phyloP scores from a whole-genome alignment of 352 stramenopile species.

The Phytopythium delawarense region DNA sequence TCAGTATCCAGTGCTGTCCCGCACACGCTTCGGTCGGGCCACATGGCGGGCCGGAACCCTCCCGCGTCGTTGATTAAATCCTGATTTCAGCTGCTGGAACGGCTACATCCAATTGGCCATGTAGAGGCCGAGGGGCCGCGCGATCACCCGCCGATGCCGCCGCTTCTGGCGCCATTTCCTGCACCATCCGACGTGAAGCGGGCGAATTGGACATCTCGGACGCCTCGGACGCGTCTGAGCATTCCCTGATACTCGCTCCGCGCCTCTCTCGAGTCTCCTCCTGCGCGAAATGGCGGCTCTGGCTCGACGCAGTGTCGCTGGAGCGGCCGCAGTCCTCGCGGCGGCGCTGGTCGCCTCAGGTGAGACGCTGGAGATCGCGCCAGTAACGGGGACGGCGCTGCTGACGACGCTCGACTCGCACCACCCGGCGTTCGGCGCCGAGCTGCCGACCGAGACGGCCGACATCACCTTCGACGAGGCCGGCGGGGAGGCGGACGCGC shows the following conservation, averaged over 20 bases:
- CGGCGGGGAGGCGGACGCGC: constrained; percentile 7
- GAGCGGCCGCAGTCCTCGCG: background rate
- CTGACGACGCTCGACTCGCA: constrained; percentile 26
- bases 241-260: background rate
- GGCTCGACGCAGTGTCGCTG: background rate
- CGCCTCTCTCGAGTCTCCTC: no score
- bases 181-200: background rate
- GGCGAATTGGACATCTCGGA: background rate
- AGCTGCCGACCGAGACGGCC: constrained; percentile 22
- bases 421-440: constrained; percentile 26
- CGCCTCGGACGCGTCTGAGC: background rate
- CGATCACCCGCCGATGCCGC: background rate
- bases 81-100: background rate
- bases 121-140: constrained; percentile 5
- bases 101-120: background rate
- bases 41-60: background rate
- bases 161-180: background rate
- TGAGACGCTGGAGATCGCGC: constrained; percentile 21
- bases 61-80: background rate
- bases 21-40: background rate
- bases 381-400: constrained; percentile 16
- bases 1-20: no score
- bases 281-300: background rate
- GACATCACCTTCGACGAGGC: constrained; percentile 8
- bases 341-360: background rate